These are phyloP conservation scores for Xylaria venustula DNA, from an alignment of 495 filamentous ascomycete genomes.

Conservation along the genomic window DNA sequence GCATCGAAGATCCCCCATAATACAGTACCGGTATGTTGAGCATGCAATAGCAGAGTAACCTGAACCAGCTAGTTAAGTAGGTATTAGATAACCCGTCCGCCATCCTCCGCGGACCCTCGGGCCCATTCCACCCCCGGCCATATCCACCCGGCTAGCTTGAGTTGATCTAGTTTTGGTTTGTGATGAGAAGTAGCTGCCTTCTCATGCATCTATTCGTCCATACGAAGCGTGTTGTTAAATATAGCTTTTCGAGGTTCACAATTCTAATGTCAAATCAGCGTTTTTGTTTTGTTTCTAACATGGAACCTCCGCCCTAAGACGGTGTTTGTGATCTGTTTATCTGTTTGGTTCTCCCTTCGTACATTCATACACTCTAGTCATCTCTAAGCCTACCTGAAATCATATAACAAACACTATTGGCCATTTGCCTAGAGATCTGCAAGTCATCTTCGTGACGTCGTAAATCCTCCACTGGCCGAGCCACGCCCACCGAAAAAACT, in stretches of 20 bases:
- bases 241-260: not conserved
- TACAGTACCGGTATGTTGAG: not conserved
- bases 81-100: not conserved
- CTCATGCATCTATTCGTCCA: not conserved
- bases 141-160: constrained; percentile 6
- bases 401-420: not conserved
- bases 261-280: not conserved
- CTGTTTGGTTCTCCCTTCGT: too few species aligned
- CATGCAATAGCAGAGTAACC: not conserved
- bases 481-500: not conserved
- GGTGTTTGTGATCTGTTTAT: too few species aligned
- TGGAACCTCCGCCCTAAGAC: too few species aligned
- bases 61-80: not conserved
- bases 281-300: not conserved
- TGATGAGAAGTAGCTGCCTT: not conserved
- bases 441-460: not conserved
- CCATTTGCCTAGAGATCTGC: not conserved
- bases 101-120: not conserved
- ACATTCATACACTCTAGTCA: too few species aligned
- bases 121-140: constrained; percentile 2
- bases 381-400: not conserved
- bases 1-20: not conserved
- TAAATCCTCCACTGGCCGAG: not conserved
- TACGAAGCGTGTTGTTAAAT: not conserved
- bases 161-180: not conserved